A percentile compares a stretch with the other conserved stretches of the same genome.
These are phyloP conservation scores for Trichoderma gamsii DNA, from an alignment of 495 filamentous ascomycete species.

Conservation along the genomic window DNA sequence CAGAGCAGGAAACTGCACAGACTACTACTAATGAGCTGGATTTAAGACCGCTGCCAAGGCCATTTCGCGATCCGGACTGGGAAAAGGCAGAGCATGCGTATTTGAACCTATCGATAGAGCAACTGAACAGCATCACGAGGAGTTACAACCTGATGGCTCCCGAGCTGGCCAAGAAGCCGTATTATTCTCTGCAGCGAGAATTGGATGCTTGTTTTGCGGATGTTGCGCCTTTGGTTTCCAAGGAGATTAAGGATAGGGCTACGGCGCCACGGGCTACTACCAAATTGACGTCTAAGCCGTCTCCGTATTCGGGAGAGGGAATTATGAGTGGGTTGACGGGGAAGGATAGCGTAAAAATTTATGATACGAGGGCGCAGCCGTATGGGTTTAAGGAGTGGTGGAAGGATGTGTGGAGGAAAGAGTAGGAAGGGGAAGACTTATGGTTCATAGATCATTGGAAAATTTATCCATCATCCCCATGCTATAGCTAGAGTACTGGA, in stretches of 20 bases:
- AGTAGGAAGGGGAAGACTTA: not conserved
- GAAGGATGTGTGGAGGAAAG: constrained; percentile 60
- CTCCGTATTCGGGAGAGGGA: constrained; percentile 39
- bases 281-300: constrained; percentile 22
- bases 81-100: constrained; percentile 67
- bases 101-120: constrained; percentile 67
- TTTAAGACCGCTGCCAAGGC: constrained; percentile 30
- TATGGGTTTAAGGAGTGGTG: constrained; percentile 89
- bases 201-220: constrained; percentile 75
- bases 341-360: constrained; percentile 49
- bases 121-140: constrained; percentile 73
- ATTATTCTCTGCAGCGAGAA: constrained; percentile 79
- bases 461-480: no score
- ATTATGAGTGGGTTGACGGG: constrained; percentile 26
- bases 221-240: constrained; percentile 67
- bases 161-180: constrained; percentile 86
- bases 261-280: constrained; percentile 38
- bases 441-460: no score
- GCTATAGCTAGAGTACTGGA: no score
- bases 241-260: constrained; percentile 65
- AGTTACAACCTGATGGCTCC: constrained; percentile 96
- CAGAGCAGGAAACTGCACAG: no score
- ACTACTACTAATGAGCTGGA: constrained; percentile 31
- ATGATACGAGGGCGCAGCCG: constrained; percentile 63
- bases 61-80: constrained; percentile 63